Evolutionary conservation across 768 basidiomycete genomes (phyloP).

Genomic region (Tylopilus sp.): DNA sequence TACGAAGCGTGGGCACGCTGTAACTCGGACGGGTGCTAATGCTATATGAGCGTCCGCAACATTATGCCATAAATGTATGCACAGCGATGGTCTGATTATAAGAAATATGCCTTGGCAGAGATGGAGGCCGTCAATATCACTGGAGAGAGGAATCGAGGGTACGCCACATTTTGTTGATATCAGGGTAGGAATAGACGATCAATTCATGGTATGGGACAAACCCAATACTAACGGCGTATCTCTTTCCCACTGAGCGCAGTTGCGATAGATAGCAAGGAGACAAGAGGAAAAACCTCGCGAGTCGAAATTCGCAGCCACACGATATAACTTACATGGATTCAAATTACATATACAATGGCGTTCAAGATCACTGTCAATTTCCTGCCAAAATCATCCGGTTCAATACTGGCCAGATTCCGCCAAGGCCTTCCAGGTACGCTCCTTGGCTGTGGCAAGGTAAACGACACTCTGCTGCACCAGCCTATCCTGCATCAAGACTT

Average conservation of each 20-base stretch:
- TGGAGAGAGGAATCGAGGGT: too few species aligned
- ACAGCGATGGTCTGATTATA: too few species aligned
- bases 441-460: conserved; percentile 14
- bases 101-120: too few species aligned
- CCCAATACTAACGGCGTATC: too few species aligned
- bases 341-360: neutral
- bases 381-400: conserved; percentile 5
- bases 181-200: too few species aligned
- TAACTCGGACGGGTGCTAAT: conserved; percentile 30
- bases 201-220: too few species aligned
- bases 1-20: conserved; percentile 66
- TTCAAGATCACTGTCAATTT: neutral
- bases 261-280: too few species aligned
- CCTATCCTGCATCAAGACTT: neutral
- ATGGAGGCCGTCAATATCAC: too few species aligned
- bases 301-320: conserved; percentile 70
- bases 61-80: neutral
- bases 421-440: conserved; percentile 8
- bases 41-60: conserved; percentile 3
- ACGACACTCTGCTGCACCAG: neutral
- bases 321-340: conserved; percentile 40
- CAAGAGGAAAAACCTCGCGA: conserved; percentile 65
- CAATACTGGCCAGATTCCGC: conserved; percentile 14
- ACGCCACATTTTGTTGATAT: too few species aligned
- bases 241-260: too few species aligned